Percentiles rank a stretch among this genome's conserved stretches.
Conservation (phyloP, 352 stramenopile genomes). For the Bremia lactucae region DNA sequence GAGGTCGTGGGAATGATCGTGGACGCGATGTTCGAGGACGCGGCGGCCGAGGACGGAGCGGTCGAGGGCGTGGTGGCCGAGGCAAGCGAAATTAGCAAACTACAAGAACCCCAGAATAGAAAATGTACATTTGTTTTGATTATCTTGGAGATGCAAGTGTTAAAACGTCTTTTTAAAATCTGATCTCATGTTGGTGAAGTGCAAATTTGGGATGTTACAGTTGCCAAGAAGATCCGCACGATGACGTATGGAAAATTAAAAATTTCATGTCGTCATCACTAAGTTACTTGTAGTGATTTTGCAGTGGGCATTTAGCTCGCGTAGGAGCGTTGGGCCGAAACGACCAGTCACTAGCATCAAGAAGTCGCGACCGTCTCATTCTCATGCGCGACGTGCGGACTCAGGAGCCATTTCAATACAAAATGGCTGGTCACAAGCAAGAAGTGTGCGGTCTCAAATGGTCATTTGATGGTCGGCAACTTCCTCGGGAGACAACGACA, state of each 20-base stretch:
- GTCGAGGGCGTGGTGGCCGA: slow-evolving; percentile 15
- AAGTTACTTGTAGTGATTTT: slow-evolving; percentile 7
- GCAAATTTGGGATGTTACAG: slow-evolving; percentile 91
- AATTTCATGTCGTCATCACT: not conserved
- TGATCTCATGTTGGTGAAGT: slow-evolving; percentile 62
- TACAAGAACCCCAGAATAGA: slow-evolving; percentile 7
- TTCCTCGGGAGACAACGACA: slow-evolving; percentile 95
- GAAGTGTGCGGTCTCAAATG: slow-evolving; percentile 95
- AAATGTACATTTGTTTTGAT: slow-evolving; percentile 22
- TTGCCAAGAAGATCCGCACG: slow-evolving; percentile 82
- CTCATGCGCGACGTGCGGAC: slow-evolving; percentile 87
- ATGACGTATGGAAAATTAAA: slow-evolving; percentile 53
- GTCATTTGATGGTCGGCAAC: slow-evolving; percentile 88
- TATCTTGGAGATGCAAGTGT: slow-evolving; percentile 3
- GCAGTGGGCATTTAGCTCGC: slow-evolving; percentile 82
- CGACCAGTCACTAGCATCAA: slow-evolving; percentile 82
- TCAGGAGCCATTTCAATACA: slow-evolving; percentile 38
- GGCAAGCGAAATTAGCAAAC: slow-evolving; percentile 32
- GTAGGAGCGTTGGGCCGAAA: slow-evolving; percentile 92
- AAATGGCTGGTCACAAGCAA: slow-evolving; percentile 64
- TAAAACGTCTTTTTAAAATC: slow-evolving; percentile 1
- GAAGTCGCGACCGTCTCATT: slow-evolving; percentile 91
- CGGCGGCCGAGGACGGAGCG: slow-evolving; percentile 11
- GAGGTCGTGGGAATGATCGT: slow-evolving; percentile 19
- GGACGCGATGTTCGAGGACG: slow-evolving; percentile 11